Evolutionary conservation across 371 early-diverging fungal species (phyloP), one percentile per base, ranked within the genome.

Genomic region (Umbelopsis sp.): DNA sequence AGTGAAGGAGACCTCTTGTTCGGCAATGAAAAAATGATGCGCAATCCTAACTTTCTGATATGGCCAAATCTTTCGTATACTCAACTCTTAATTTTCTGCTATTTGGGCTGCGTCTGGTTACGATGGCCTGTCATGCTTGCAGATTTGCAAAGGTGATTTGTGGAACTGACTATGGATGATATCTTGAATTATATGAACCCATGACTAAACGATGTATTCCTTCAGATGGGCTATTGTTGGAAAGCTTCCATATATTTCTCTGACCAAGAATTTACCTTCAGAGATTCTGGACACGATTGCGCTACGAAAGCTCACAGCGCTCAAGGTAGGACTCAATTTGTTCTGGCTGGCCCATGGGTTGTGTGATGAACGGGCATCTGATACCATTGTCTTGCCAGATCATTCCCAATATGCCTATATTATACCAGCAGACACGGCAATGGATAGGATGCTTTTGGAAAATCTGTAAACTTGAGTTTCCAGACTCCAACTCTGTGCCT

Each of bases 51-150:
- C 48, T 48, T 48, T 7, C 1, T 1, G 8, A 18, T 20, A 16
- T 48, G 20, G 48, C 41, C 41, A 41, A 3, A 38, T 44, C 44
- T 50, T 22, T 38, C 22, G 20, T 22, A 52, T 22, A 48, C 9
- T 0, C 50, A 72, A 29, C 52, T 68, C 4, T 32, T 82, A 5
- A 29, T 65, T 1, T 70, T 82, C 53, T 57, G 74, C 16, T 82
- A 79, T 29, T 38, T 78, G 8, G 74, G 71, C 4, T 76, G 75
- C 38, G 46, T 76, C 44, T 72, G 74, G 69, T 63, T 77, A 6
- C 69, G 73, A 2, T 75, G 65, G 38, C 80, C 82, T 4, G 41
- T 82, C 18, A 18, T 82, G 18, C 50, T 69, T 9, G 24, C 65
- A 9, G 65, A 65, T 65, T 25, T 65, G 18, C 65, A 65, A 20